Conservation (phyloP, 306 rosid genomes). For the Trifolium repens region DNA sequence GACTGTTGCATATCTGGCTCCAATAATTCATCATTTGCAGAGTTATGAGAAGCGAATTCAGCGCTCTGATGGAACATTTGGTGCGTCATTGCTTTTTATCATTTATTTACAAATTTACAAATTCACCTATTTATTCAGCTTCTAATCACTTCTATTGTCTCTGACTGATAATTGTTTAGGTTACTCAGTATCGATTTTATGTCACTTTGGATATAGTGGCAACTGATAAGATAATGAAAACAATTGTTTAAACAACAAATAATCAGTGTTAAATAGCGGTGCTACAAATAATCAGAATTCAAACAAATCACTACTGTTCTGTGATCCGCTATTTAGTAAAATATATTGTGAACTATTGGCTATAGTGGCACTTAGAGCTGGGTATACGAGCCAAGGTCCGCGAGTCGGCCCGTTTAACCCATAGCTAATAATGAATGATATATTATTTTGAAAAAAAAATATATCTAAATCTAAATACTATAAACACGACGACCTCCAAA, state of each 20-base stretch:
- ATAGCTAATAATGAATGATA: no score
- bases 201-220: constrained; percentile 8
- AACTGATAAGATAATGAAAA: constrained; percentile 9
- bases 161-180: not conserved
- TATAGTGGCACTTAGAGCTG: no score
- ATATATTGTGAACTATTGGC: no score
- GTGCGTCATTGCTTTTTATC: constrained; percentile 36
- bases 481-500: no score
- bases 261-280: no score
- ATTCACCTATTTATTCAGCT: constrained; percentile 14
- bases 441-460: no score
- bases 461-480: no score
- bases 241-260: not conserved
- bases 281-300: no score
- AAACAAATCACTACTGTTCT: no score
- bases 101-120: not conserved
- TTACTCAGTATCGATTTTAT: not conserved
- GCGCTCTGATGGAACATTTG: constrained; percentile 85
- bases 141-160: not conserved
- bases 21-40: constrained; percentile 77
- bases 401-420: no score
- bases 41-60: constrained; percentile 57
- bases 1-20: constrained; percentile 84
- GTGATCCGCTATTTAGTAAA: no score
- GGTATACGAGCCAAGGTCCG: no score